Base-by-base conservation (phyloP, 2,329 filamentous ascomycete species). In the Pseudogymnoascus sp. region DNA sequence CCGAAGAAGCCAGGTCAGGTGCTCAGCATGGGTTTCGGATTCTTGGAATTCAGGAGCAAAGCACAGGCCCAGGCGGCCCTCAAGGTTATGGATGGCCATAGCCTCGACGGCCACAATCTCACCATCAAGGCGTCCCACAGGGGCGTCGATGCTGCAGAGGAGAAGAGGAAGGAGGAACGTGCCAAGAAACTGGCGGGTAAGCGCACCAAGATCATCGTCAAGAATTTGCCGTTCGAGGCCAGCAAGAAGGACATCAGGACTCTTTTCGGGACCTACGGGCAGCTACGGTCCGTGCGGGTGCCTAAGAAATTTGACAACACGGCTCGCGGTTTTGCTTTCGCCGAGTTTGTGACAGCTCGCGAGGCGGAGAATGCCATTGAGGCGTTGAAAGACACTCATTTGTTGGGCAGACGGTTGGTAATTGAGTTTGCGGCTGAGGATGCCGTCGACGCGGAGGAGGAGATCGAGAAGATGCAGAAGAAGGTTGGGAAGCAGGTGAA, bases 11-110 rank as follows among this genome's bases (percentile, higher is more conserved):
- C 90, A 16, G 90, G 89, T 7, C 88, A 96, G 74, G 82, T 88
- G 3, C 83, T 99, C 60, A 97, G 92, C 72, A 97, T 97, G 92
- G 94, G 94, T 37, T 99, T 96, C 72, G 94, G 92, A 47, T 99
- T 99, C 73, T 84, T 91, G 63, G 91, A 96, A 69, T 99, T 97
- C 75, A 83, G 81, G 62, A 87, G 82, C 66, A 90, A 90, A 70
- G 82, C 80, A 39, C 84, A 92, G 69, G 93, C 94, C 0, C 84
- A 90, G 66, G 87, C 88, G 50, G 94, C 93, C 22, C 78, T 91
- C 62, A 82, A 84, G 67, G 84, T 86, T n/a, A 94, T 97, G 90
- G 86, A 97, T 73, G 91, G 91, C 9, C 85, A 90, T 73, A 85
- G 85, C 38, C 82, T 99, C n/a, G 91, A 96, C 65, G 88, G 86